Conservation (phyloP, 108 stramenopile species). For the Skeletonema grethae region DNA sequence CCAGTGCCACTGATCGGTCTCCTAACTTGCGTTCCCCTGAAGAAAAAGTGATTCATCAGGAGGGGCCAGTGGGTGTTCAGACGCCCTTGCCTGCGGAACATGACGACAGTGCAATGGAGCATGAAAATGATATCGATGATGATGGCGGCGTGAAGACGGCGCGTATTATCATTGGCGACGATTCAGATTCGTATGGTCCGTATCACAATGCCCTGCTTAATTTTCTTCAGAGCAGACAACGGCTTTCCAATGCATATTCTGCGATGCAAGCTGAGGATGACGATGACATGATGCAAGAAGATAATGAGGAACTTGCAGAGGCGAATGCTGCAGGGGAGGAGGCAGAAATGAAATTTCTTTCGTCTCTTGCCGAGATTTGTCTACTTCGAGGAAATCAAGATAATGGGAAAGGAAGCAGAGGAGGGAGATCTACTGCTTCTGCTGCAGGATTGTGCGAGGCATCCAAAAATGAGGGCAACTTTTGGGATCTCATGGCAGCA, state of each 20-base stretch:
- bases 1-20: neutral
- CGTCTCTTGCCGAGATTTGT: slow-evolving; percentile 12
- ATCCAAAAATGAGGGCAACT: slow-evolving; percentile 58
- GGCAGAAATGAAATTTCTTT: slow-evolving; percentile 57
- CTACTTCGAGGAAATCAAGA: slow-evolving; percentile 14
- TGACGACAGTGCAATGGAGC: neutral
- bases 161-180: slow-evolving; percentile 9
- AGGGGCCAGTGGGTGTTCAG: slow-evolving; percentile 23
- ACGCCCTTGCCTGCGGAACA: slow-evolving; percentile 16
- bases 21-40: slow-evolving; percentile 7
- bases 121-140: neutral
- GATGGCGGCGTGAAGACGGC: slow-evolving; percentile 1
- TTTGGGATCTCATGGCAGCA: slow-evolving; percentile 59
- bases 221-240: slow-evolving; percentile 50
- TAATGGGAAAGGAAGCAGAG: neutral
- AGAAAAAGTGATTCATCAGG: neutral
- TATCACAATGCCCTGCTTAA: slow-evolving; percentile 63
- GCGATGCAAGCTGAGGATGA: slow-evolving; percentile 18
- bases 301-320: slow-evolving; percentile 3
- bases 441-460: slow-evolving; percentile 5
- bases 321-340: slow-evolving; percentile 38
- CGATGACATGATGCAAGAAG: neutral
- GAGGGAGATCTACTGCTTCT: neutral
- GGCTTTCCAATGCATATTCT: slow-evolving; percentile 28
- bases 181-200: slow-evolving; percentile 46